Conservation (phyloP, 2,329 filamentous ascomycete species). For the Myriosclerotinia curreyana region DNA sequence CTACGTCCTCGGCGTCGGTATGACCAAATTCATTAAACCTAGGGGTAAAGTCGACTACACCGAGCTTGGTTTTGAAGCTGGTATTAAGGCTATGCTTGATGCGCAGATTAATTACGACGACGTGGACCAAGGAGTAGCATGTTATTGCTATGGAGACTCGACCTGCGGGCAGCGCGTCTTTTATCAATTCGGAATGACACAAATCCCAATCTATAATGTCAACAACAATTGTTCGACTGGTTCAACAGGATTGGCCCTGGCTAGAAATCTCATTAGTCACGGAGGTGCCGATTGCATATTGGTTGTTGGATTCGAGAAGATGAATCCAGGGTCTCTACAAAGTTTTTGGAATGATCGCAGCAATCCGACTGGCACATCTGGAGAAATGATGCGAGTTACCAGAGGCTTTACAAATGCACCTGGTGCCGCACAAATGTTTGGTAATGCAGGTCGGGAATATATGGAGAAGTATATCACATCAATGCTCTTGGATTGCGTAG, state of each 20-base stretch:
- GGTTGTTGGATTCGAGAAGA: conserved; percentile 97
- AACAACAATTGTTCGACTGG: conserved; percentile 99
- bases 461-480: conserved; percentile 71
- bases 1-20: conserved; percentile 95
- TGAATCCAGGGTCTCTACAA: conserved; percentile 87
- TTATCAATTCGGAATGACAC: conserved; percentile 97
- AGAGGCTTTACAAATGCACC: conserved; percentile 79
- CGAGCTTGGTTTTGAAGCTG: conserved; percentile 89
- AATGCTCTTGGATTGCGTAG: background rate
- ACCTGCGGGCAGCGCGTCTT: conserved; percentile 96
- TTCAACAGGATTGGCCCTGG: conserved; percentile 86
- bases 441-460: conserved; percentile 89
- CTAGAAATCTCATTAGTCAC: conserved; percentile 70
- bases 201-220: conserved; percentile 95
- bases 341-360: conserved; percentile 80
- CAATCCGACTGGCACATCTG: conserved; percentile 71
- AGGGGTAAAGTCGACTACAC: conserved; percentile 92
- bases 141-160: conserved; percentile 95
- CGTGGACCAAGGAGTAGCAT: conserved; percentile 91
- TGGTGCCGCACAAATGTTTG: conserved; percentile 88
- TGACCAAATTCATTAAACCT: conserved; percentile 99
- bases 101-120: conserved; percentile 95
- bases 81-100: conserved; percentile 54
- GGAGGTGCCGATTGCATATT: conserved; percentile 85
- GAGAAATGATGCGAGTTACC: conserved; percentile 78